phyloP scores from a whole-genome alignment of 129 eudicot species.

The Sambucus nigra region DNA sequence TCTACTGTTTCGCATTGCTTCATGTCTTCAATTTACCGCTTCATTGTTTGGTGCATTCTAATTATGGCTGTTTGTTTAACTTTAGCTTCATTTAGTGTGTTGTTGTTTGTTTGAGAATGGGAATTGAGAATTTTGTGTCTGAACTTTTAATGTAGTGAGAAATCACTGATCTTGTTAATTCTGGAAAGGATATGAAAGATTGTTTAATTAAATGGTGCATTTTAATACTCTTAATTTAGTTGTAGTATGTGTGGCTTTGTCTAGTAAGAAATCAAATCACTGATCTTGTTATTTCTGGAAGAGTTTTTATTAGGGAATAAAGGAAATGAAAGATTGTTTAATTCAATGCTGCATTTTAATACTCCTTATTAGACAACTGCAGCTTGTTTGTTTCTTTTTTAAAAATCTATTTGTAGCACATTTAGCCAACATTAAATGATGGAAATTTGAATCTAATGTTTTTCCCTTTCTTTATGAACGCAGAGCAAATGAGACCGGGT shows the following conservation, averaged over 20 bases:
- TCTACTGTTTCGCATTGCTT: no score
- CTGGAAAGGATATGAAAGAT: neutral
- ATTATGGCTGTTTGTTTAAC: neutral
- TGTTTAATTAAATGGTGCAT: neutral
- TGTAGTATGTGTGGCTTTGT: no score
- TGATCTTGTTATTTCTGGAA: no score
- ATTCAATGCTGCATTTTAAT: neutral
- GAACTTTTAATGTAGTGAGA: no score
- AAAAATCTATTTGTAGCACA: no score
- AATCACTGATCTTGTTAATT: neutral
- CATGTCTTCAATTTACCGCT: neutral
- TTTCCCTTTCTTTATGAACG: slow-evolving; percentile 5
- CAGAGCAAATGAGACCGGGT: slow-evolving; percentile 11
- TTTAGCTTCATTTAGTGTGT: neutral
- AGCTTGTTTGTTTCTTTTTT: no score
- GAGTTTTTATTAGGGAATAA: no score
- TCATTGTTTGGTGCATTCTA: neutral
- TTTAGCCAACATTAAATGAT: neutral
- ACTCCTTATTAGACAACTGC: no score
- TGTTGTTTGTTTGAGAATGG: neutral
- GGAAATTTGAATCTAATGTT: neutral
- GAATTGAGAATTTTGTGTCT: neutral
- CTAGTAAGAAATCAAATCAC: no score
- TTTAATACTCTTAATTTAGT: neutral
- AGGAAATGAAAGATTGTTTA: neutral